These are phyloP conservation scores for Ilyonectria destructans DNA, from an alignment of 2,329 filamentous ascomycete genomes.

Conservation along the genomic window DNA sequence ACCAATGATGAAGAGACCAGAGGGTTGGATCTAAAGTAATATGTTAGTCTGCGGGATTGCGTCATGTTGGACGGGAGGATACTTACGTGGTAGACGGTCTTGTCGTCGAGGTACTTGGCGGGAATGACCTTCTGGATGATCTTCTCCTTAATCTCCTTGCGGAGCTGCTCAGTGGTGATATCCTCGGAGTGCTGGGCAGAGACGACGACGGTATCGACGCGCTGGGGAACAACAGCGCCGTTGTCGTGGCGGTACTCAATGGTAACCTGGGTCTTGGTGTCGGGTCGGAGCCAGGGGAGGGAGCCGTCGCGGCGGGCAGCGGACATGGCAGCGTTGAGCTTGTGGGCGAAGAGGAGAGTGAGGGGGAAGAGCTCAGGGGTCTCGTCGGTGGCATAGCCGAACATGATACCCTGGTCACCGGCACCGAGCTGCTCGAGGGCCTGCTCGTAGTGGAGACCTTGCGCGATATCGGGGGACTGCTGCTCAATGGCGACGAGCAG, in stretches of 20 bases:
- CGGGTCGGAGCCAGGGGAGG: constrained; percentile 94
- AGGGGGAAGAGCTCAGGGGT: constrained; percentile 97
- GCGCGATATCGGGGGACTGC: constrained; percentile 98
- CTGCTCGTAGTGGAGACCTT: constrained; percentile 98
- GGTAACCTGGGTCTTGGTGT: constrained; percentile 99
- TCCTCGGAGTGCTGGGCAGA: constrained; percentile 93
- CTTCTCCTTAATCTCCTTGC: constrained; percentile 97
- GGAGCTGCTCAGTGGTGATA: constrained; percentile 92
- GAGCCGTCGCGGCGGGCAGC: constrained; percentile 88
- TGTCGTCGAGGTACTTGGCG: constrained; percentile 90
- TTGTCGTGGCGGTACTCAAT: constrained; percentile 98
- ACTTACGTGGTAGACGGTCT: constrained; percentile 94
- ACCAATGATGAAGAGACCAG: constrained; percentile 98
- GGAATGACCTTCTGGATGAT: constrained; percentile 97
- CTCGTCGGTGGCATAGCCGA: constrained; percentile 99
- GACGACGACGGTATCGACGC: constrained; percentile 97
- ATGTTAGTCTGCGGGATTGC: constrained; percentile 29
- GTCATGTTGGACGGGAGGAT: background rate
- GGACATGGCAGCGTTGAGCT: constrained; percentile 96
- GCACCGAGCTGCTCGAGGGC: constrained; percentile 97
- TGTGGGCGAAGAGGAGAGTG: constrained; percentile 94
- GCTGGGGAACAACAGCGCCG: constrained; percentile 91
- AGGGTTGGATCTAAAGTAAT: constrained; percentile 85
- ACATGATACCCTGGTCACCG: constrained; percentile 99
- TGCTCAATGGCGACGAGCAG: constrained; percentile 99